Conservation (phyloP, 306 rosid genomes). For the Chamaecrista fasciculata region DNA sequence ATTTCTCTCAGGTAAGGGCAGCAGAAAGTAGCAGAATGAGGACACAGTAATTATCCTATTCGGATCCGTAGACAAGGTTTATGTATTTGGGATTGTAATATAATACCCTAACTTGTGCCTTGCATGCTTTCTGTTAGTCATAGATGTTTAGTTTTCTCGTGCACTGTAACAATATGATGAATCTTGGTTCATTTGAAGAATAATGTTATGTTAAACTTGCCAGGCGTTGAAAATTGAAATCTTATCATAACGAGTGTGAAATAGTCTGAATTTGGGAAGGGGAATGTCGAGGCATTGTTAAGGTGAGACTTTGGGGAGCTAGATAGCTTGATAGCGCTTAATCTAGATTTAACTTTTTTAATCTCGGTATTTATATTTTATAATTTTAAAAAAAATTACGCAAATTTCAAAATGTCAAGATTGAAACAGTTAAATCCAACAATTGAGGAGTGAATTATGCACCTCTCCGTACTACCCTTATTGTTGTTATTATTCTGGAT, state of each 20-base stretch:
- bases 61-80: constrained; percentile 31
- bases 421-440: no score
- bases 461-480: no score
- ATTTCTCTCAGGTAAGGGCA: constrained; percentile 85
- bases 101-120: constrained; percentile 19
- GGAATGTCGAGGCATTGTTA: no score
- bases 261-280: no score
- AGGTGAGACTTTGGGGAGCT: no score
- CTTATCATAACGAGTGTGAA: not conserved
- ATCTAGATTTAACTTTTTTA: no score
- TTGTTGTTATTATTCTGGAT: no score
- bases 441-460: no score
- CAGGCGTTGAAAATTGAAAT: constrained; percentile 7
- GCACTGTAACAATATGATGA: constrained; percentile 19
- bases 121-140: constrained; percentile 9
- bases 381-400: no score
- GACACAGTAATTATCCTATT: constrained; percentile 36
- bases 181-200: constrained; percentile 22
- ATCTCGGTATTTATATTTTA: no score
- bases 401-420: no score
- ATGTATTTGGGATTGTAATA: constrained; percentile 42
- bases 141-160: constrained; percentile 25
- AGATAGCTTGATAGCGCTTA: no score
- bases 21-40: constrained; percentile 90
- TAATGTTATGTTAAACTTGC: not conserved